These are phyloP conservation scores for Dothiorella sarmentorum DNA, from an alignment of 2,329 filamentous ascomycete species.

Conservation along the genomic window DNA sequence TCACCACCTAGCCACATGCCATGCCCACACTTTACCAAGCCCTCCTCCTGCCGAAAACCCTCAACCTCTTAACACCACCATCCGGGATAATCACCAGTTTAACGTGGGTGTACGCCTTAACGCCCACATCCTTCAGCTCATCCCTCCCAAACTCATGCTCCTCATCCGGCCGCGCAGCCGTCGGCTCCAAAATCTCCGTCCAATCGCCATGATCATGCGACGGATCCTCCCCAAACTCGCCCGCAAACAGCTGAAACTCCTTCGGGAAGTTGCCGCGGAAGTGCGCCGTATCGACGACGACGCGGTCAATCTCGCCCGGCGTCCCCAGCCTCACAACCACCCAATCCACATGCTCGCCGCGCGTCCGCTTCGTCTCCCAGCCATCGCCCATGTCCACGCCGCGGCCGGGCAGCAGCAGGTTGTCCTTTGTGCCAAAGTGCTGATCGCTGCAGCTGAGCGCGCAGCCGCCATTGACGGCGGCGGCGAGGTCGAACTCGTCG, in stretches of 20 bases:
- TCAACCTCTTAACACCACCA: conserved; percentile 84
- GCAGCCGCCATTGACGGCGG: conserved; percentile 74
- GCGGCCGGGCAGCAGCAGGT: conserved; percentile 72
- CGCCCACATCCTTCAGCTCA: conserved; percentile 47
- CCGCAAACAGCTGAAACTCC: conserved; percentile 64
- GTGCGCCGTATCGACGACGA: conserved; percentile 77
- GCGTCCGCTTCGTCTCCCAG: conserved; percentile 77
- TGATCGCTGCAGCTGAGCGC: conserved; percentile 75
- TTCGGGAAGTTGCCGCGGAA: conserved; percentile 83
- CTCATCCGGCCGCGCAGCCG: conserved; percentile 67
- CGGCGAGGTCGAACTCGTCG: conserved; percentile 70
- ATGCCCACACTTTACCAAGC: conserved; percentile 3
- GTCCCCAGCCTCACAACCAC: conserved; percentile 71
- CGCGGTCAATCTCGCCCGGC: conserved; percentile 59
- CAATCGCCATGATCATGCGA: conserved; percentile 58
- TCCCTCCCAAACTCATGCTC: conserved; percentile 62
- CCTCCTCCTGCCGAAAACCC: conserved; percentile 62
- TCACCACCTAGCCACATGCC: background rate
- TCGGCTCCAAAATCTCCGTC: conserved; percentile 63
- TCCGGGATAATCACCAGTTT: conserved; percentile 93
- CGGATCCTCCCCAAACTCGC: conserved; percentile 57
- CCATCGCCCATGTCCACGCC: conserved; percentile 85
- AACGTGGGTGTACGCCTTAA: conserved; percentile 69
- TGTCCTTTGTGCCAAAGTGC: conserved; percentile 79
- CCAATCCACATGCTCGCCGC: conserved; percentile 76